Conservation (phyloP, 805 yeast genomes). For the Candida insectorum region DNA sequence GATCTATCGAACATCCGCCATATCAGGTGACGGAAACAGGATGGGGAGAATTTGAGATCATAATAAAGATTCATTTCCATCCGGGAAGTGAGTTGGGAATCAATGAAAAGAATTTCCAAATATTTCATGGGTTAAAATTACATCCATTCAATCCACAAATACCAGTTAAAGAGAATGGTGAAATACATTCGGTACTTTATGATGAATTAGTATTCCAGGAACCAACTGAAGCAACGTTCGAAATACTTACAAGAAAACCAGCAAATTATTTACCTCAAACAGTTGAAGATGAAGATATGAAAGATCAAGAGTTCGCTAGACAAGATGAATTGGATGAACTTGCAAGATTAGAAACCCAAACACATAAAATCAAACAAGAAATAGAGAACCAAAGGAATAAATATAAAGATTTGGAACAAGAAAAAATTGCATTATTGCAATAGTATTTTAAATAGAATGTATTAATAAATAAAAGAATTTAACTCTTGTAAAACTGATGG, state of each 20-base stretch:
- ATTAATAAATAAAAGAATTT: not conserved
- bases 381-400: conserved; percentile 38
- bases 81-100: conserved; percentile 61
- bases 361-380: conserved; percentile 35
- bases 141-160: conserved; percentile 72
- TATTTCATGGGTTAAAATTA: conserved; percentile 85
- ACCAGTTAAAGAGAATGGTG: conserved; percentile 39
- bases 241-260: conserved; percentile 68
- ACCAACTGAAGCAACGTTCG: conserved; percentile 89
- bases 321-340: conserved; percentile 40
- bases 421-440: conserved; percentile 36
- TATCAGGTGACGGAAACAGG: conserved; percentile 96
- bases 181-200: conserved; percentile 49
- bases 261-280: conserved; percentile 47
- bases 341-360: conserved; percentile 38
- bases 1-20: conserved; percentile 87
- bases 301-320: conserved; percentile 40
- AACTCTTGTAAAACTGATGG: conserved; percentile 7
- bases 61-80: conserved; percentile 80
- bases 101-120: conserved; percentile 78
- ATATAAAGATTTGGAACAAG: conserved; percentile 40
- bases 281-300: conserved; percentile 28
- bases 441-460: conserved; percentile 12
- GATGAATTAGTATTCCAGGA: conserved; percentile 95
- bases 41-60: conserved; percentile 98